Conservation (phyloP, 306 rosid genomes). For the Glycine latifolia region DNA sequence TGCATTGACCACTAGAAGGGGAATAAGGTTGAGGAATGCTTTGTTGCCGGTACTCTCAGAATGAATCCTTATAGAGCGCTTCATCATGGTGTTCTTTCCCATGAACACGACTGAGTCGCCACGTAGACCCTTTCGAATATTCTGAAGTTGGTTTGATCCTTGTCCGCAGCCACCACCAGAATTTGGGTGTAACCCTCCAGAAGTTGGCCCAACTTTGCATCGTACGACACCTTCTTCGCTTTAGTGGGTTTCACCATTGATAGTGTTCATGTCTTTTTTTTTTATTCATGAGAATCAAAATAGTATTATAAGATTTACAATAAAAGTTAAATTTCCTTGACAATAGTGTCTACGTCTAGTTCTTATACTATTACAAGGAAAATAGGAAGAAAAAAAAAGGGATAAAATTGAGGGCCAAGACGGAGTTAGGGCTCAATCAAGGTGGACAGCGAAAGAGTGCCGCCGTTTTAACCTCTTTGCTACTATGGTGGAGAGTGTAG, state of each 20-base stretch:
- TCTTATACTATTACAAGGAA: no score
- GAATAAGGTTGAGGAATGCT: slow-evolving; percentile 58
- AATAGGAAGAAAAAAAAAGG: no score
- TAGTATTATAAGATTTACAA: no score
- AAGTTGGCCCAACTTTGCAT: slow-evolving; percentile 61
- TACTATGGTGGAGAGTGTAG: no score
- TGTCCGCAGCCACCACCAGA: slow-evolving; percentile 65
- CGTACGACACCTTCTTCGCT: slow-evolving; percentile 69
- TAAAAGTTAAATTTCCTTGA: slow-evolving; percentile 35
- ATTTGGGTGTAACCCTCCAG: slow-evolving; percentile 61
- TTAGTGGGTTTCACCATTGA: slow-evolving; percentile 37
- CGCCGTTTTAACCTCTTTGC: slow-evolving; percentile 67
- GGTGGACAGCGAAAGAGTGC: slow-evolving; percentile 70
- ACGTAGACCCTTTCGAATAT: slow-evolving; percentile 64
- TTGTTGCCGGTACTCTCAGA: slow-evolving; percentile 60
- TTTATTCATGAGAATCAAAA: no score
- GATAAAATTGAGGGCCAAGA: slow-evolving; percentile 66
- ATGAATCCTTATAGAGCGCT: slow-evolving; percentile 49
- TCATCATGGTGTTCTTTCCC: slow-evolving; percentile 71
- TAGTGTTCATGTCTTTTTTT: no score
- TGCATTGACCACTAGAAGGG: slow-evolving; percentile 60
- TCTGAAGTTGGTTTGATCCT: slow-evolving; percentile 77
- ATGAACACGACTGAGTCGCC: slow-evolving; percentile 65
- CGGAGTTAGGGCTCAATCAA: slow-evolving; percentile 53
- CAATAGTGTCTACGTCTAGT: background rate